Conservation (phyloP, 257 asterid genomes). For the Plantago major region DNA sequence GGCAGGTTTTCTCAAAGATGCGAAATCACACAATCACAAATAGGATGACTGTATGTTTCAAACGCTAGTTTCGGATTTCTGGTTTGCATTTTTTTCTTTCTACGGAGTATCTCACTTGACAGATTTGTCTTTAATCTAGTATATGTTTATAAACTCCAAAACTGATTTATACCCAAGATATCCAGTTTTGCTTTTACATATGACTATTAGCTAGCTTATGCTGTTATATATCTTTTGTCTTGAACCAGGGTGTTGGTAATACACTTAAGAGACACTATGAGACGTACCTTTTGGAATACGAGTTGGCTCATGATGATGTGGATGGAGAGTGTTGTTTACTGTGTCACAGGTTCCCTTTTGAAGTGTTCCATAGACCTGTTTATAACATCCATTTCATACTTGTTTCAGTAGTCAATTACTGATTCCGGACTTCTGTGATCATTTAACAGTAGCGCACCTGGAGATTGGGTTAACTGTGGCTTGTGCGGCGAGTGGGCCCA, state of each 20-base stretch:
- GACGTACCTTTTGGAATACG: constrained; percentile 93
- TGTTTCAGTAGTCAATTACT: constrained; percentile 18
- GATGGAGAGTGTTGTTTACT: constrained; percentile 98
- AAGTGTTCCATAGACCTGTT: neutral
- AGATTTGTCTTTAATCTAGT: too few relatives aligned
- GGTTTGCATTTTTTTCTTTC: neutral
- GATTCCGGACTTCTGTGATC: constrained; percentile 22
- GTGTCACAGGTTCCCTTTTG: constrained; percentile 70
- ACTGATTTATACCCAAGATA: too few relatives aligned
- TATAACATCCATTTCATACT: neutral
- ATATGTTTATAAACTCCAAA: too few relatives aligned
- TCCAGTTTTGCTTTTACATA: too few relatives aligned
- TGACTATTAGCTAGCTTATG: too few relatives aligned
- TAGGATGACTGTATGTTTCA: constrained; percentile 75
- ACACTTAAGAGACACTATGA: constrained; percentile 96
- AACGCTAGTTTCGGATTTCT: constrained; percentile 8
- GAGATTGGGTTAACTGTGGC: constrained; percentile 99
- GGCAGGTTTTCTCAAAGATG: constrained; percentile 99
- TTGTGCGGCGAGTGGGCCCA: constrained; percentile 99
- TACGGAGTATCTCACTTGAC: too few relatives aligned
- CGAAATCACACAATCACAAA: constrained; percentile 94
- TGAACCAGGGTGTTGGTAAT: constrained; percentile 91
- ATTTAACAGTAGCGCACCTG: constrained; percentile 91
- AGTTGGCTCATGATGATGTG: constrained; percentile 97
- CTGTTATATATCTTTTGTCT: neutral